These are phyloP conservation scores for Beverwykella pulmonaria DNA, from an alignment of 495 filamentous ascomycete genomes.

Conservation along the genomic window DNA sequence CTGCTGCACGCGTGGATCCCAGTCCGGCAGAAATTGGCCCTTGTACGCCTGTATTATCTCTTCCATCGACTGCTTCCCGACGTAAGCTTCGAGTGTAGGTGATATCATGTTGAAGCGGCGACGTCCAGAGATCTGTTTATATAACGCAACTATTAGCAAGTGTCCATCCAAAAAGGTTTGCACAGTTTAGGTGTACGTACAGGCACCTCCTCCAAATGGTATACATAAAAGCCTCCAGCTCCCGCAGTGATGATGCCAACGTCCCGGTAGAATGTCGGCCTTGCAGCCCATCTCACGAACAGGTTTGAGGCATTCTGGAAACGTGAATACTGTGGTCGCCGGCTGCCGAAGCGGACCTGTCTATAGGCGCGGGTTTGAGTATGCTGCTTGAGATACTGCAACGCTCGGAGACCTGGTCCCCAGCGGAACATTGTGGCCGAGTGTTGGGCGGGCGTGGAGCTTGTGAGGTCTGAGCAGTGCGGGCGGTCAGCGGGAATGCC, in stretches of 20 bases:
- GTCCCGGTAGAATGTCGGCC: conserved; percentile 47
- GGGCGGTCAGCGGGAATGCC: not conserved
- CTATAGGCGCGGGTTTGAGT: not conserved
- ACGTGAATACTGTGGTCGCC: conserved; percentile 29
- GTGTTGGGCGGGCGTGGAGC: not conserved
- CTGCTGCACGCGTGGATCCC: conserved; percentile 54
- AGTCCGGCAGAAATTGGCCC: conserved; percentile 54
- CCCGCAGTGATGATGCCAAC: conserved; percentile 45
- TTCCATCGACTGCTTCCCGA: conserved; percentile 44
- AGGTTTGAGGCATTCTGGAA: conserved; percentile 34
- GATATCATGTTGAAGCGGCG: conserved; percentile 79
- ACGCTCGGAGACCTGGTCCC: not conserved
- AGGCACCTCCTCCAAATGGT: conserved; percentile 77
- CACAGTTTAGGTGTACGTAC: conserved; percentile 44
- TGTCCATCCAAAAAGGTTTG: not conserved
- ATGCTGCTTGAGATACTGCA: not conserved
- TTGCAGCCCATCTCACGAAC: conserved; percentile 38
- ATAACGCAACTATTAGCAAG: not conserved
- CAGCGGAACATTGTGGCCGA: conserved; percentile 5
- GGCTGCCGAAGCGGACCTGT: not conserved
- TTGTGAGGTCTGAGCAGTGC: too few relatives aligned
- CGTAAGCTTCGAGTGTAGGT: conserved; percentile 55
- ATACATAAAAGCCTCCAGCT: conserved; percentile 61
- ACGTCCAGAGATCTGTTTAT: conserved; percentile 68
- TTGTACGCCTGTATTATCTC: conserved; percentile 47